phyloP scores from a whole-genome alignment of 805 yeast genomes.

The Saturnispora zaruensis region DNA sequence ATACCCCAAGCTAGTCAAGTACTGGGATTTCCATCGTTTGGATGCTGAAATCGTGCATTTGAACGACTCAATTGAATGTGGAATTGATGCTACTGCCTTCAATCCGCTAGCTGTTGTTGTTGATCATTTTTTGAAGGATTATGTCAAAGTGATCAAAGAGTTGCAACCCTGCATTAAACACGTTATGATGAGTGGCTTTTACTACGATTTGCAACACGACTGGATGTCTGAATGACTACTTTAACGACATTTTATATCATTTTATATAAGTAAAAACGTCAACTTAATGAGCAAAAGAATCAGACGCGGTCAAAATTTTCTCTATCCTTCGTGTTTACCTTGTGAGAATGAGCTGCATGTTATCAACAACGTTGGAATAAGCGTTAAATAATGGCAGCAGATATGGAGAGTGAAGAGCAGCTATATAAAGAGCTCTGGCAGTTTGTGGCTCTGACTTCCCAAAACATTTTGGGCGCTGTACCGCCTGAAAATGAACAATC shows the following conservation, averaged over 20 bases:
- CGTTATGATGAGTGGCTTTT: conserved; percentile 5
- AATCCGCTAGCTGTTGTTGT: conserved; percentile 33
- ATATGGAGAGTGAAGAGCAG: not conserved
- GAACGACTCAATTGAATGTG: conserved; percentile 28
- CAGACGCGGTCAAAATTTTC: not conserved
- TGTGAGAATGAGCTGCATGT: not conserved
- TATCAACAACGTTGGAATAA: not conserved
- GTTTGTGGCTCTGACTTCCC: not conserved
- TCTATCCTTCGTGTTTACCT: not conserved
- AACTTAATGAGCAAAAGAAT: not conserved
- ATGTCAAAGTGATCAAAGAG: conserved; percentile 21
- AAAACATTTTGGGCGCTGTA: not conserved
- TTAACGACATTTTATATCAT: not conserved
- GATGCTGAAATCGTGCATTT: conserved; percentile 34
- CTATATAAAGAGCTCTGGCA: conserved; percentile 1
- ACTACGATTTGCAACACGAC: not conserved
- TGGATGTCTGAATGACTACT: not conserved
- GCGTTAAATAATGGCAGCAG: not conserved
- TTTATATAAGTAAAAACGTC: not conserved
- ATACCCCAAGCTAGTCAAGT: conserved; percentile 27
- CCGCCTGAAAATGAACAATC: not conserved
- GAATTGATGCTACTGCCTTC: conserved; percentile 37
- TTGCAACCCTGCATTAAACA: conserved; percentile 1
- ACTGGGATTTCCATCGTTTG: conserved; percentile 40
- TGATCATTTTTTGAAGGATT: conserved; percentile 39